phyloP scores from a whole-genome alignment of 2,329 filamentous ascomycete genomes.

The Alternaria sp. region DNA sequence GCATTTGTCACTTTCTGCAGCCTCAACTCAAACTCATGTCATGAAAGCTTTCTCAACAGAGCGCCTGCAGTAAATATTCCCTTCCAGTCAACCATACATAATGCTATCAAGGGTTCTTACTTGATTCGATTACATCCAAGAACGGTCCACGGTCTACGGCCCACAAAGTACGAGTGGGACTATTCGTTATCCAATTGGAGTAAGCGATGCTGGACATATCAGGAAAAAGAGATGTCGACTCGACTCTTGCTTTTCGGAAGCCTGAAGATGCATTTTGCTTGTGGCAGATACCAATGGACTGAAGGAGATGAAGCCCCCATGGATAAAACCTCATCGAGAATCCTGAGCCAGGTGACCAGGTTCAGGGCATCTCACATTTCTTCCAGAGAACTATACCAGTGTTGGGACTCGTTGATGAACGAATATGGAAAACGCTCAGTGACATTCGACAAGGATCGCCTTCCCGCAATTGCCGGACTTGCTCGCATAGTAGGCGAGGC shows the following conservation, averaged over 20 bases:
- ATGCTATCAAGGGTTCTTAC: background rate
- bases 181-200: background rate
- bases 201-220: background rate
- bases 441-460: background rate
- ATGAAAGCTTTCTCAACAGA: background rate
- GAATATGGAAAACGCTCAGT: background rate
- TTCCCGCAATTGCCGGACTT: background rate
- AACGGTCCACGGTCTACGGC: too few relatives aligned
- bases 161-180: too few relatives aligned
- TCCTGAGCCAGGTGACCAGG: background rate
- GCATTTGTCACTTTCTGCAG: too few relatives aligned
- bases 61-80: fast-evolving
- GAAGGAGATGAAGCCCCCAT: background rate
- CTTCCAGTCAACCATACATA: background rate
- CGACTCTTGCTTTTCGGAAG: background rate
- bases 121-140: background rate
- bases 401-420: fast-evolving
- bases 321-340: fast-evolving
- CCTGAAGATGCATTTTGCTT: background rate
- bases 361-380: fast-evolving
- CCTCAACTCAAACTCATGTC: background rate
- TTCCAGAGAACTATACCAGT: background rate
- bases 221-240: background rate
- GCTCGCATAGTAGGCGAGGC: background rate
- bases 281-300: background rate